A percentile compares a stretch with the other conserved stretches of the same genome.
phyloP scores from a whole-genome alignment of 345 rosid genomes.

The Draba incana region DNA sequence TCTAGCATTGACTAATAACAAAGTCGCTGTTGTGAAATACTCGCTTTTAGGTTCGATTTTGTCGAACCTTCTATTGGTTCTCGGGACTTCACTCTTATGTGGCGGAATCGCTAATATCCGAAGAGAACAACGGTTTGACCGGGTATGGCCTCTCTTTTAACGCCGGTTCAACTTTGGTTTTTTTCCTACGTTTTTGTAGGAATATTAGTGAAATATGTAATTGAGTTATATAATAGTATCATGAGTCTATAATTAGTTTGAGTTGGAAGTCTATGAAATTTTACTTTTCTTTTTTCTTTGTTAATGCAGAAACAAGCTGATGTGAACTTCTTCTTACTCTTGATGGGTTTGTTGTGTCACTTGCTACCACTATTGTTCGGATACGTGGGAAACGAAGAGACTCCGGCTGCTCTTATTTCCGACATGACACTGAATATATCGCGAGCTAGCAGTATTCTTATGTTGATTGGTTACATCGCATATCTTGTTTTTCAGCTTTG shows the following conservation, averaged over 20 bases:
- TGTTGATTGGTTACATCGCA: constrained; percentile 72
- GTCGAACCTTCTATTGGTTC: constrained; percentile 87
- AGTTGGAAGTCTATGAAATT: no score
- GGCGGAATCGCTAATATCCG: constrained; percentile 84
- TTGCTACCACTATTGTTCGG: constrained; percentile 68
- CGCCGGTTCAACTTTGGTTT: no score
- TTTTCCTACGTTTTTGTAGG: no score
- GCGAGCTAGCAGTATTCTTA: constrained; percentile 77
- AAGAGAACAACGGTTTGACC: constrained; percentile 75
- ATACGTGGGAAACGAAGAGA: constrained; percentile 43
- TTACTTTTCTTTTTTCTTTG: neutral
- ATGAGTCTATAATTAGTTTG: no score
- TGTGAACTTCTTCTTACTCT: constrained; percentile 77
- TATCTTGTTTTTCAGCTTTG: constrained; percentile 87
- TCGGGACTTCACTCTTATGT: constrained; percentile 81
- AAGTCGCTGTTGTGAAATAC: constrained; percentile 75
- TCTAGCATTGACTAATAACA: constrained; percentile 66
- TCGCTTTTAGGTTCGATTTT: constrained; percentile 84
- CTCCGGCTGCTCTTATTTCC: constrained; percentile 37
- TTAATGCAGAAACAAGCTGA: constrained; percentile 82
- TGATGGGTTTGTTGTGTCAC: constrained; percentile 83
- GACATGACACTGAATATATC: constrained; percentile 59
- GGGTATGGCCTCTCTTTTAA: constrained; percentile 47
- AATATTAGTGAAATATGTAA: no score
- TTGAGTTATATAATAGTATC: no score